Evolutionary conservation across 208 protist genomes (phyloP), one percentile per base, ranked within the genome.

Genomic region (Wallacemonas sp.): DNA sequence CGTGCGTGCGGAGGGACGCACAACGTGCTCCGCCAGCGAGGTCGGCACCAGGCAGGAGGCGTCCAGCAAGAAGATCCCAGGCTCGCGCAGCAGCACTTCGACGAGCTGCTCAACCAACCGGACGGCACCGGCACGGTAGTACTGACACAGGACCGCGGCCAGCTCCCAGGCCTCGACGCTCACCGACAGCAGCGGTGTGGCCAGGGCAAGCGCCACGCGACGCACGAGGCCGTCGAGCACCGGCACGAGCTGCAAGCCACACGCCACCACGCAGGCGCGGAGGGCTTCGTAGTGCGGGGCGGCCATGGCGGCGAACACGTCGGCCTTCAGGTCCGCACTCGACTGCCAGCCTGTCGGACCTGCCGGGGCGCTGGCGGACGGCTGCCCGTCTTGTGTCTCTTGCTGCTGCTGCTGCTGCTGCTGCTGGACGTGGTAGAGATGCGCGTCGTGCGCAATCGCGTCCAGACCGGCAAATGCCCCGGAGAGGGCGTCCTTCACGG

Each of bases 161-260:
- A 77, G 61, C 55, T 92, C 86, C 82, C 82, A 92, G 16, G 63
- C 63, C 44, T 85, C 79, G 11, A 69, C 36, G 14, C 59, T 74
- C 23, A 65, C 68, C n/a, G 77, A 74, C 11, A 85, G 26, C 2
- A 70, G 55, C 7, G 82, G 86, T n/a, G 80, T 82, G 25, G 74
- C 52, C 25, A 89, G 46, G 2, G 72, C 76, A 12, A 82, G 62
- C n/a, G 74, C 52, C 10, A 89, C 76, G 10, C 82, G 79, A 25
- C 81, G 77, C 12, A 68, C 12, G 12, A 92, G 63, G 7, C 78
- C 79, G 28, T 86, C 74, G 5, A 89, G 57, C 16, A 74, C 79
- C 0, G 86, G 86, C 54, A 83, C 63, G 10, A 92, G 69, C 66
- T 92, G 86, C 52, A 83, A 59, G 0, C 82, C 86, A 39, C 66